Base-by-base conservation (phyloP, 768 basidiomycete genomes). In the Sarcodon aspratus region DNA sequence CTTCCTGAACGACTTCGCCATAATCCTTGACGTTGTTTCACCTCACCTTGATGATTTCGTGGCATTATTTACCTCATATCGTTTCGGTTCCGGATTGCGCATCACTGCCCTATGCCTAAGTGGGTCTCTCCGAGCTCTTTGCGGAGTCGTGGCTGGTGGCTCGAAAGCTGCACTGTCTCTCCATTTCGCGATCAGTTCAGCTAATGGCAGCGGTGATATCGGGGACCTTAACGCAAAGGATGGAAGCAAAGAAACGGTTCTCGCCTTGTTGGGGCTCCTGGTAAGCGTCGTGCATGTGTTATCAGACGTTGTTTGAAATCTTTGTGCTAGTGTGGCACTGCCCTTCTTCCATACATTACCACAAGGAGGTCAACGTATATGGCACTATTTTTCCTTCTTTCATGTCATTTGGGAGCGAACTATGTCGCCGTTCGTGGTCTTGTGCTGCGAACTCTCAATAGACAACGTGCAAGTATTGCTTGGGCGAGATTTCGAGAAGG, bases 181-280 rank as follows among this genome's bases (percentile, higher is more conserved):
- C 47, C 83, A 85, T 56, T 82, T 85, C 54, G 75, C 80, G 0
- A 73, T 71, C 9, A 45, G 32, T 4, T 73, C 79, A 1, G 46
- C 67, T 11, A 58, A 51, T 9, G 73, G 74, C 0, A 69, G 68
- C 37, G 81, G 81, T 5, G 82, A 85, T 53, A 66, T 85, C 10
- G 82, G 82, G 1, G 83, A 85, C 54, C 64, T 85, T 37, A 83
- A 78, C 50, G 82, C 82, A 1, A 86, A 86, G 57, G 82, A 82
- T 51, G 71, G 78, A 0, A 84, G 82, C 60, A 80, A 80, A 52
- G 82, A 85, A 61, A 85, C 83, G 0, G 76, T 84, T 0, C 63
- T 86, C 3, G 78, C 78, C 1, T 72, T 85, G 32, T 55, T 79
- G 1, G 82, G 83, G 15, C 79, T 83, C 75, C 57, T 85, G 60